A percentile compares a stretch with the other conserved stretches of the same genome.
phyloP scores from a whole-genome alignment of 495 filamentous ascomycete genomes.

The Hypoxylon cercidicola region DNA sequence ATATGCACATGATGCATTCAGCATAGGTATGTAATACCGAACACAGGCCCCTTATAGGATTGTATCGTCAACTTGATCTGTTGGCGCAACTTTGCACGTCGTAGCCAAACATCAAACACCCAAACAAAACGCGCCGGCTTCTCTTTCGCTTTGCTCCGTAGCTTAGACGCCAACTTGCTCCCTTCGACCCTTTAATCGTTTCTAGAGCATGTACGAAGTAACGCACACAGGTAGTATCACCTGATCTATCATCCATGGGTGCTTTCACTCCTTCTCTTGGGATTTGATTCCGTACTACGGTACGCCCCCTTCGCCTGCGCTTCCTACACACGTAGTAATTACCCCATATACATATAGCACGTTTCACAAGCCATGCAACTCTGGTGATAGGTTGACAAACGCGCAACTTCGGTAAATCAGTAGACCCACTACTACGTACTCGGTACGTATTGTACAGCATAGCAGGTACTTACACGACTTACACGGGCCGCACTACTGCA shows the following conservation, averaged over 20 bases:
- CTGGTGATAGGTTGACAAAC: conserved; percentile 43
- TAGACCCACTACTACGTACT: not conserved
- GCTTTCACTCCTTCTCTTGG: conserved; percentile 17
- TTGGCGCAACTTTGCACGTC: not conserved
- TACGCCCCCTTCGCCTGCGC: conserved; percentile 31
- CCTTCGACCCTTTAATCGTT: conserved; percentile 16
- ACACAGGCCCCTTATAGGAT: conserved; percentile 9
- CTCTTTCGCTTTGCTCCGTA: not conserved
- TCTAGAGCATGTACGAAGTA: conserved; percentile 6
- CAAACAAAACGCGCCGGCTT: not conserved
- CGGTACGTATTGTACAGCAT: conserved; percentile 3
- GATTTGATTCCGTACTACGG: conserved; percentile 28
- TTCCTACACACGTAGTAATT: no score
- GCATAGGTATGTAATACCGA: conserved; percentile 10
- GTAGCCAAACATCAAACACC: not conserved
- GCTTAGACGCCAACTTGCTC: conserved; percentile 1
- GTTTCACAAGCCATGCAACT: conserved; percentile 42
- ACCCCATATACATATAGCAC: conserved; percentile 44
- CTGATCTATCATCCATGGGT: conserved; percentile 1
- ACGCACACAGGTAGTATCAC: conserved; percentile 1
- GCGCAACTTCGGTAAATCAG: conserved; percentile 42
- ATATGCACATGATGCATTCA: conserved; percentile 13
- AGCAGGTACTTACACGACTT: conserved; percentile 32
- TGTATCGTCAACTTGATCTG: not conserved
- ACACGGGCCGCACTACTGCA: conserved; percentile 28